Percentiles rank a stretch among this genome's conserved stretches.
phyloP scores from a whole-genome alignment of 495 filamentous ascomycete genomes.

The Bacidia rubella region DNA sequence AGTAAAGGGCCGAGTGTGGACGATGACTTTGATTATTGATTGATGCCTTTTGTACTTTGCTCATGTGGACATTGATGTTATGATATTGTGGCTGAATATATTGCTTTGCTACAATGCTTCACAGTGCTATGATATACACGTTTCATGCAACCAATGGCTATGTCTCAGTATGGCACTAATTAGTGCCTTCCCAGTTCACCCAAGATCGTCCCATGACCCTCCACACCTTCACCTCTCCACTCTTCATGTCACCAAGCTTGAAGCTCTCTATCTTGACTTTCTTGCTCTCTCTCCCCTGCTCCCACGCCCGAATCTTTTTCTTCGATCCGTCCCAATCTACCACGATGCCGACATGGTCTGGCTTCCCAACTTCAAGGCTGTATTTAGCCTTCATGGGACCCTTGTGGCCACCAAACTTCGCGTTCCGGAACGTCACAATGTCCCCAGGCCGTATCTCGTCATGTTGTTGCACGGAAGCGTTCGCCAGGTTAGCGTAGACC shows the following conservation, averaged over 20 bases:
- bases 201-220: constrained; percentile 82
- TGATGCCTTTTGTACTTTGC: background rate
- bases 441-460: constrained; percentile 94
- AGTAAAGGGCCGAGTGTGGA: constrained; percentile 71
- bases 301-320: constrained; percentile 92
- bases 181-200: constrained; percentile 66
- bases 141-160: background rate
- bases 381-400: constrained; percentile 95
- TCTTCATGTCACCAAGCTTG: constrained; percentile 79
- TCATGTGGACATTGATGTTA: background rate
- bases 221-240: constrained; percentile 96
- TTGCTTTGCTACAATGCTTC: background rate
- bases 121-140: background rate
- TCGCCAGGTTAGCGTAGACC: constrained; percentile 88
- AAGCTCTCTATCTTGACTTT: constrained; percentile 92
- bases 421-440: constrained; percentile 85
- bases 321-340: constrained; percentile 97
- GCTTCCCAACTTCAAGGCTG: constrained; percentile 71
- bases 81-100: background rate
- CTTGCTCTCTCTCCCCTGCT: constrained; percentile 87
- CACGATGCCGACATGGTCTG: constrained; percentile 92
- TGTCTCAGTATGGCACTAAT: constrained; percentile 4
- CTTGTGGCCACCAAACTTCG: constrained; percentile 89
- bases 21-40: constrained; percentile 94
- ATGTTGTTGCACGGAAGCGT: constrained; percentile 74